A percentile compares a stretch with the other conserved stretches of the same genome.
Evolutionary conservation across 257 asterid species (phyloP).

Genomic region (Voacanga thouarsii): DNA sequence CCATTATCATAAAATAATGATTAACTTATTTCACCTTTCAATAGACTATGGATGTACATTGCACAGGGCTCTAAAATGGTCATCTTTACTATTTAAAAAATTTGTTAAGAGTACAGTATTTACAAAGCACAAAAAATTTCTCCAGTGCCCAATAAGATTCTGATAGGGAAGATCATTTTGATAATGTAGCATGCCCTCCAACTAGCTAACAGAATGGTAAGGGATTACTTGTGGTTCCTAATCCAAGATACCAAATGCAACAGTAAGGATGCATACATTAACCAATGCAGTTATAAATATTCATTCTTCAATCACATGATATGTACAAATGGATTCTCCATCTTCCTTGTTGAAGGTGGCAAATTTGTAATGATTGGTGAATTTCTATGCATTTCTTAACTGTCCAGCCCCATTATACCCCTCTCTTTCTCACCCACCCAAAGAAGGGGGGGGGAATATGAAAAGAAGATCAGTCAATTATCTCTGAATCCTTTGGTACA

Average conservation of each 20-base stretch:
- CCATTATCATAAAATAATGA: slow-evolving; percentile 10
- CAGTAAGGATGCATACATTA: slow-evolving; percentile 5
- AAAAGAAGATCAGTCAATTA: neutral
- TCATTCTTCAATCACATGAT: neutral
- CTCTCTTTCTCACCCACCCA: neutral
- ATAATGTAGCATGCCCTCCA: slow-evolving; percentile 40
- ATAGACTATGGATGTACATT: slow-evolving; percentile 12
- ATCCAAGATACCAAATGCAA: slow-evolving; percentile 12
- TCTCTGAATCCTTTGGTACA: slow-evolving; percentile 3
- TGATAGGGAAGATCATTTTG: slow-evolving; percentile 27
- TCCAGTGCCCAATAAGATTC: slow-evolving; percentile 47
- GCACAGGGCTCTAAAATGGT: slow-evolving; percentile 51
- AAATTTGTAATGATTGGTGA: neutral
- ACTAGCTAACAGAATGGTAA: slow-evolving; percentile 32
- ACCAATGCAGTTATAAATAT: neutral
- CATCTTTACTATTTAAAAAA: slow-evolving; percentile 23
- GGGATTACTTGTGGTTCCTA: slow-evolving; percentile 35
- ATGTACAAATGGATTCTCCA: neutral
- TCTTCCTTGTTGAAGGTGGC: neutral
- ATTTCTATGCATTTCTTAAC: neutral
- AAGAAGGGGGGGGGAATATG: too few relatives aligned
- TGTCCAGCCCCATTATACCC: neutral
- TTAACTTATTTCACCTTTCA: slow-evolving; percentile 17
- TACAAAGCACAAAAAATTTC: slow-evolving; percentile 57
- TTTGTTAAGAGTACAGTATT: slow-evolving; percentile 23